Conservation (phyloP, 2,329 filamentous ascomycete genomes). For the Talaromyces marneffei region DNA sequence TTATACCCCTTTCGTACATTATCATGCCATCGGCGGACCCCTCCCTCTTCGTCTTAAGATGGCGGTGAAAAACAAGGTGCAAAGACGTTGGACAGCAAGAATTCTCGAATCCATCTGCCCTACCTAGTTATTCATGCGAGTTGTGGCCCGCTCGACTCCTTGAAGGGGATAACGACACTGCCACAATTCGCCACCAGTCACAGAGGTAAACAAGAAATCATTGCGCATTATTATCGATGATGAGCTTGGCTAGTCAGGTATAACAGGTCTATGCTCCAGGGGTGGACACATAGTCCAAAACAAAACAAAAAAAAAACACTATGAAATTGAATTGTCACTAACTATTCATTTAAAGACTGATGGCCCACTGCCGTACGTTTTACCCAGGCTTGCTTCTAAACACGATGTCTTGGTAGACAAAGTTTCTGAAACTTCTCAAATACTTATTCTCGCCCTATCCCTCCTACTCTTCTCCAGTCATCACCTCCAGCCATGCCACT, state of each 20-base stretch:
- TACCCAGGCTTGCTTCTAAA: not conserved
- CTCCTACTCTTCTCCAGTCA: constrained; percentile 20
- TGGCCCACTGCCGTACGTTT: not conserved
- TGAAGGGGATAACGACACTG: not conserved
- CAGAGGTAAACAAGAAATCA: not conserved
- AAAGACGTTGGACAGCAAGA: constrained; percentile 4
- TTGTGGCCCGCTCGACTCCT: not conserved
- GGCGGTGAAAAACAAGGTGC: constrained; percentile 8
- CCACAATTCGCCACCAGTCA: constrained; percentile 2
- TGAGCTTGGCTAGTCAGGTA: not conserved
- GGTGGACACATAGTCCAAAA: not conserved
- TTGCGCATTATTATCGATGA: not conserved
- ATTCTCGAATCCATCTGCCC: constrained; percentile 4
- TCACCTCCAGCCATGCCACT: constrained; percentile 26
- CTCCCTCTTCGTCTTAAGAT: not conserved
- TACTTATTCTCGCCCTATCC: not conserved
- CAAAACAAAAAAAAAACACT: not conserved
- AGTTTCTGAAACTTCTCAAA: not conserved
- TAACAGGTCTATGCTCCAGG: not conserved
- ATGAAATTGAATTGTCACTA: not conserved
- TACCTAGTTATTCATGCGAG: not conserved
- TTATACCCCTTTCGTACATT: not conserved
- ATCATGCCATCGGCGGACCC: not conserved
- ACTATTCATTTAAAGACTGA: not conserved
- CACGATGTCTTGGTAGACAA: not conserved